Evolutionary conservation across 164 flowering plant genomes (phyloP), one percentile per base, ranked within the genome.

Genomic region (Chimonanthus salicifolius): DNA sequence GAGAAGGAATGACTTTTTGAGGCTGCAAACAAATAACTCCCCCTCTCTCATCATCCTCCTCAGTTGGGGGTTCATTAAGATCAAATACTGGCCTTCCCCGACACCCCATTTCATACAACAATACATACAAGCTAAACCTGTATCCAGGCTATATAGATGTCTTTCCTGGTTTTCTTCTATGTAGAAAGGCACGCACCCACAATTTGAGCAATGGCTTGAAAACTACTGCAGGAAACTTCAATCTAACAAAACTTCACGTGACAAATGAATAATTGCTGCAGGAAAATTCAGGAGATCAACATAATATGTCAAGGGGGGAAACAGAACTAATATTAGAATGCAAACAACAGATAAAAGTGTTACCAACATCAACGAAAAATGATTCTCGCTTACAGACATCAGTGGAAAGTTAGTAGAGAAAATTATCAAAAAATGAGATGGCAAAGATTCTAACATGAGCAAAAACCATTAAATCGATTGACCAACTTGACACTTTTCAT

Each of bases 21-120:
- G 97, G 94, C 84, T 88, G 97, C 70, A 81, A 71, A 77, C 75
- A 69, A 67, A 74, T 49, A 58, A 78, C 79, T 74, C 71, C 74
- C 70, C 78, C 84, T 72, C 49, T 80, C 72, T 83, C 91, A 73
- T 88, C 97, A 68, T 81, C 88, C 69, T 85, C 94, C 68, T 88
- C 97, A n/a, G 81, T 75, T 69, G 99, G 97, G 80, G 87, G 92
- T 85, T 92, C 99, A 84, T 95, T 95, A 76, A 95, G 85, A 86
- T 95, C 99, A 87, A 95, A 88, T 58, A 88, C 73, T 74, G 80
- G 87, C 83, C 83, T 87, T 85, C 97, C 94, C 77, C 88, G 88
- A 79, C 87, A 86, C 63, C 91, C 94, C 98, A 93, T 95, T 77
- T 87, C 88, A 78, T 81, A 83, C 69, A 78, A 73, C 88, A 74